These are phyloP conservation scores for Candida cerambycidarum DNA, from an alignment of 805 yeast species.

Conservation along the genomic window DNA sequence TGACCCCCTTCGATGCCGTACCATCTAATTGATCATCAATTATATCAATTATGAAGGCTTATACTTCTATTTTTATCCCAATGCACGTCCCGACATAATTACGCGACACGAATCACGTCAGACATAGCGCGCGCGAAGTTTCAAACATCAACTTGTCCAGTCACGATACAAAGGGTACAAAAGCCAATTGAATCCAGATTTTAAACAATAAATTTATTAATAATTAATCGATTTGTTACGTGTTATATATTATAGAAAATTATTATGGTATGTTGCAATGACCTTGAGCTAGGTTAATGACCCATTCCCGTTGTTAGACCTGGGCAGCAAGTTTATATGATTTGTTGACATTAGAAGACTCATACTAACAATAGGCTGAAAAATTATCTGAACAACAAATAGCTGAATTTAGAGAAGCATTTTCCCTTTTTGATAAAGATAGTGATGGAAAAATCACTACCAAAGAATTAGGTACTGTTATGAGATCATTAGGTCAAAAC, in stretches of 20 bases:
- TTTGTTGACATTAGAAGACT: not conserved
- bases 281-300: too few species aligned
- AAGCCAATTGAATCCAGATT: not conserved
- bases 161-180: constrained; percentile 2
- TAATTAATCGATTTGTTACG: not conserved
- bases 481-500: constrained; percentile 98
- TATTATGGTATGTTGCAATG: constrained; percentile 5
- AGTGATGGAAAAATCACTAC: constrained; percentile 97
- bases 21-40: not conserved
- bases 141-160: constrained; percentile 2
- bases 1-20: too few species aligned
- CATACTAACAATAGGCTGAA: constrained; percentile 54
- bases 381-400: constrained; percentile 95
- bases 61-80: not conserved
- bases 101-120: constrained; percentile 2
- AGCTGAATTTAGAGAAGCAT: constrained; percentile 96
- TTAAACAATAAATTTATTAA: not conserved
- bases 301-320: too few species aligned
- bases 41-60: not conserved
- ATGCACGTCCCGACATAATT: too few species aligned
- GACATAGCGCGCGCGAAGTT: not conserved
- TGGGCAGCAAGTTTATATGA: not conserved
- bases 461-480: constrained; percentile 93
- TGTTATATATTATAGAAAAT: not conserved
- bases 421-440: constrained; percentile 94